Conservation (phyloP, 2,329 filamentous ascomycete species). For the Colletotrichum paranaense region DNA sequence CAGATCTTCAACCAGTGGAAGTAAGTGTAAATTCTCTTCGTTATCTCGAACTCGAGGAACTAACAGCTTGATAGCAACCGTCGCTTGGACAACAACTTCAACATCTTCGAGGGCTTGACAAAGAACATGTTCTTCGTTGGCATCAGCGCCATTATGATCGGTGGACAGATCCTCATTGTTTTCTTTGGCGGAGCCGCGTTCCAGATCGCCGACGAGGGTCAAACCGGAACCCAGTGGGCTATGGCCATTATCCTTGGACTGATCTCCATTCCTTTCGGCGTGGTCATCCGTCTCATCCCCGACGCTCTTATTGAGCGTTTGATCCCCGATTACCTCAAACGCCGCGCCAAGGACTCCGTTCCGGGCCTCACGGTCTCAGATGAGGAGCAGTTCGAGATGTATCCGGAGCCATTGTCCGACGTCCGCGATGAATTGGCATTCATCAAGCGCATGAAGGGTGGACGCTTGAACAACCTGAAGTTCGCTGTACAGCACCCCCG, state of each 20-base stretch:
- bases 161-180: slow-evolving; percentile 89
- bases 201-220: slow-evolving; percentile 68
- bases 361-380: slow-evolving; percentile 72
- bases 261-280: slow-evolving; percentile 86
- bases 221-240: slow-evolving; percentile 85
- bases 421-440: slow-evolving; percentile 85
- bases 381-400: slow-evolving; percentile 73
- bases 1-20: slow-evolving; percentile 99
- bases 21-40: slow-evolving; percentile 58
- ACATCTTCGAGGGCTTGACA: slow-evolving; percentile 90
- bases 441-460: slow-evolving; percentile 83
- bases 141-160: slow-evolving; percentile 90
- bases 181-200: slow-evolving; percentile 88
- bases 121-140: slow-evolving; percentile 90
- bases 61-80: slow-evolving; percentile 71
- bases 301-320: slow-evolving; percentile 71
- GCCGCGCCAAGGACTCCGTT: slow-evolving; percentile 54
- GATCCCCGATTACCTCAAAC: slow-evolving; percentile 65
- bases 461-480: slow-evolving; percentile 83
- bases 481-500: slow-evolving; percentile 82
- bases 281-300: slow-evolving; percentile 84
- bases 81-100: slow-evolving; percentile 92
- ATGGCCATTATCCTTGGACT: slow-evolving; percentile 86
- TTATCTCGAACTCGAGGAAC: slow-evolving; percentile 36
- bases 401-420: slow-evolving; percentile 78